Percentiles rank a stretch among this genome's conserved stretches.
These are phyloP conservation scores for Yamadazyma oceani DNA, from an alignment of 1,139 yeast species.

Conservation along the genomic window DNA sequence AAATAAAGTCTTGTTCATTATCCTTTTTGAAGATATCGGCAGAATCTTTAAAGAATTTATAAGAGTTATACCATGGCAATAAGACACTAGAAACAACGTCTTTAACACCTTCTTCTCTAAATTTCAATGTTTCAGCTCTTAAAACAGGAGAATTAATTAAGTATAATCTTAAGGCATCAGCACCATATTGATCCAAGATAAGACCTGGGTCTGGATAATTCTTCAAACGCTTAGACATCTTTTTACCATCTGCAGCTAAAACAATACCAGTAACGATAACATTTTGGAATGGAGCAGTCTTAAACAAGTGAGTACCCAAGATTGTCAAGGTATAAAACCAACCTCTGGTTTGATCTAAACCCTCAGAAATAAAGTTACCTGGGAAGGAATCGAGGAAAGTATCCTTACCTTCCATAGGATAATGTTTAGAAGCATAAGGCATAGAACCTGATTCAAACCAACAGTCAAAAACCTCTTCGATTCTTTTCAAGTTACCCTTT, in stretches of 20 bases:
- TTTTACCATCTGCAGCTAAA: constrained; percentile 96
- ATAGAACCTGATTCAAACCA: constrained; percentile 99
- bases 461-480: constrained; percentile 98
- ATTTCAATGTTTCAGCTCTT: constrained; percentile 93
- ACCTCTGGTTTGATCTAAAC: constrained; percentile 99
- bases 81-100: constrained; percentile 95
- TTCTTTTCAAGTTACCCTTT: constrained; percentile 81
- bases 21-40: constrained; percentile 81
- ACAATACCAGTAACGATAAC: constrained; percentile 97
- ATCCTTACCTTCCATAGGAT: constrained; percentile 87
- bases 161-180: constrained; percentile 94
- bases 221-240: constrained; percentile 97
- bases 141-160: constrained; percentile 96
- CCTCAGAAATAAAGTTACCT: constrained; percentile 97
- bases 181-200: constrained; percentile 87
- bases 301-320: constrained; percentile 91
- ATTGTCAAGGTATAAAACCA: constrained; percentile 98
- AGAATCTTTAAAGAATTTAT: constrained; percentile 94
- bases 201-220: constrained; percentile 94
- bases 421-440: constrained; percentile 98
- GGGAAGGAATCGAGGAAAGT: constrained; percentile 82
- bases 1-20: constrained; percentile 67
- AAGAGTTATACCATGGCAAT: constrained; percentile 98
- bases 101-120: constrained; percentile 98
- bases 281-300: constrained; percentile 89